Conservation (phyloP, 2,329 filamentous ascomycete species). For the Exophiala sideris region DNA sequence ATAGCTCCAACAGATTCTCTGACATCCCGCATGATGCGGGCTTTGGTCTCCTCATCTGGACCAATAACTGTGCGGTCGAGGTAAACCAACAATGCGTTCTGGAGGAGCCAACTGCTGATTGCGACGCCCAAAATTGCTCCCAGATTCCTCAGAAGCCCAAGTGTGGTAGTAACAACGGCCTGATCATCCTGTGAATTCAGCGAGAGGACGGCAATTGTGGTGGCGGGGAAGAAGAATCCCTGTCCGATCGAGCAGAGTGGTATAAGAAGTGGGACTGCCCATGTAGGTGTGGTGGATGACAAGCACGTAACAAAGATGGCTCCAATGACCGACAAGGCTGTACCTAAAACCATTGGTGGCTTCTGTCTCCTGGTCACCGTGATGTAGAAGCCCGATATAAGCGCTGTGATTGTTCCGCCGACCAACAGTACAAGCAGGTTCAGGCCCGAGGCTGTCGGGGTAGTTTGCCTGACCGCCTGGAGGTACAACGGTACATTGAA, state of each 20-base stretch:
- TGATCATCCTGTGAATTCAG: slow-evolving; percentile 44
- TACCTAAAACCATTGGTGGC: slow-evolving; percentile 40
- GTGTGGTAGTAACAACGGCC: slow-evolving; percentile 37
- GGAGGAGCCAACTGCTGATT: slow-evolving; percentile 25
- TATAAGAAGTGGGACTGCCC: slow-evolving; percentile 41
- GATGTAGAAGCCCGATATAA: slow-evolving; percentile 44
- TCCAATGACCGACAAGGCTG: slow-evolving; percentile 37
- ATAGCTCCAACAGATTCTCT: slow-evolving; percentile 23
- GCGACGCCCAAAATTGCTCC: slow-evolving; percentile 27
- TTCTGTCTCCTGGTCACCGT: slow-evolving; percentile 43
- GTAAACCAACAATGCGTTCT: slow-evolving; percentile 25
- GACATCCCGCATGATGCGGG: slow-evolving; percentile 21
- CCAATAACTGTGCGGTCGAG: slow-evolving; percentile 15
- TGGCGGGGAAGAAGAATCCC: slow-evolving; percentile 42
- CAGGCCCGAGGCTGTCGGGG: slow-evolving; percentile 64
- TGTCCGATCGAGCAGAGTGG: slow-evolving; percentile 40
- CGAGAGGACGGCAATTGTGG: slow-evolving; percentile 41
- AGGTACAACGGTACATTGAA: slow-evolving; percentile 70
- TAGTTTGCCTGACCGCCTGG: slow-evolving; percentile 64
- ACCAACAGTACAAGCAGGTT: slow-evolving; percentile 61
- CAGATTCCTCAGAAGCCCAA: slow-evolving; percentile 22
- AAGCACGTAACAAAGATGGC: slow-evolving; percentile 34
- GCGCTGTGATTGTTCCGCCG: slow-evolving; percentile 41
- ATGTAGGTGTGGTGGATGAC: slow-evolving; percentile 38
- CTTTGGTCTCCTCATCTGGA: slow-evolving; percentile 16